Evolutionary conservation across 164 flowering plant genomes (phyloP).

Genomic region (Sextonia rubra): DNA sequence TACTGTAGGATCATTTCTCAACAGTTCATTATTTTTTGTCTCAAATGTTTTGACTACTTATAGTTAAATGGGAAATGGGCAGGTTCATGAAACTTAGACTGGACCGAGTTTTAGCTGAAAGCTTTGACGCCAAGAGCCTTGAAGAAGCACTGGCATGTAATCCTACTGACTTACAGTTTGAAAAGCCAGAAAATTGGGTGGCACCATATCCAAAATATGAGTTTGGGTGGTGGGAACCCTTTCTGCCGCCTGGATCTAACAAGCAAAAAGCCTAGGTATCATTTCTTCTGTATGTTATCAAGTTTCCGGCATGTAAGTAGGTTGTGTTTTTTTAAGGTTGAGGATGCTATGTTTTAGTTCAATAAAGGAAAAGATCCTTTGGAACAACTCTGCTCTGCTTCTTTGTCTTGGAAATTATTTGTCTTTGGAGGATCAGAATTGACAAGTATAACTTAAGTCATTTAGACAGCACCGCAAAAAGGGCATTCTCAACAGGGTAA

Average conservation of each 20-base stretch:
- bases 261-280: conserved; percentile 15
- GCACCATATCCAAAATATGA: conserved; percentile 96
- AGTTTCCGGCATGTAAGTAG: not conserved
- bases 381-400: no score
- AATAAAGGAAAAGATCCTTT: not conserved
- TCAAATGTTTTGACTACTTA: no score
- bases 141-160: conserved; percentile 86
- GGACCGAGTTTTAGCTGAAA: conserved; percentile 73
- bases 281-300: not conserved
- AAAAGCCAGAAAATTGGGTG: conserved; percentile 83
- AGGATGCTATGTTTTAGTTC: not conserved
- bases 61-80: conserved; percentile 11
- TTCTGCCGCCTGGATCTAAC: conserved; percentile 53
- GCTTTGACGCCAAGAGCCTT: conserved; percentile 64
- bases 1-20: no score
- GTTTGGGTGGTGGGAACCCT: conserved; percentile 93
- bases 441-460: no score
- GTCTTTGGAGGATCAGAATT: no score
- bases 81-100: conserved; percentile 96
- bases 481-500: no score
- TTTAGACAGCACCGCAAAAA: no score
- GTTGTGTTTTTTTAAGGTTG: not conserved
- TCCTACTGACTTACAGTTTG: conserved; percentile 64
- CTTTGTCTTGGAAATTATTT: no score
- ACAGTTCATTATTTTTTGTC: no score